Percentiles rank a stretch among this genome's conserved stretches.
Evolutionary conservation across 2,329 filamentous ascomycete species (phyloP).

Genomic region (Stachybotrys elegans): DNA sequence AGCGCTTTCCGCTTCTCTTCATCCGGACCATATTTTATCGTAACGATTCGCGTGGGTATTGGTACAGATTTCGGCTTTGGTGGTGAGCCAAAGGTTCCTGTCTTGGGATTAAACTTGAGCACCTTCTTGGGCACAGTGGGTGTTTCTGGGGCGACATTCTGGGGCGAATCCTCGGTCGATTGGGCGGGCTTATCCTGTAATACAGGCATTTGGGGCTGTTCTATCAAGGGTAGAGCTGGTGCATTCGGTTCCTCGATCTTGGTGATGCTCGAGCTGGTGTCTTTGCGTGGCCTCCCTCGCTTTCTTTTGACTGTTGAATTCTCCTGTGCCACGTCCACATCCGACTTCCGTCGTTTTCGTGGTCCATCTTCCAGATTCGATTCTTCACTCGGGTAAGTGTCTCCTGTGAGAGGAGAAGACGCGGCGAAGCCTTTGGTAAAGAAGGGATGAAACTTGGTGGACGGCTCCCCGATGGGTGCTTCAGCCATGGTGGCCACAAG

Average conservation of each 20-base stretch:
- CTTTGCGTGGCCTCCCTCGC: constrained; percentile 17
- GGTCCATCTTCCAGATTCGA: constrained; percentile 23
- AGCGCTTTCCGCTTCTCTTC: constrained; percentile 38
- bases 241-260: no score
- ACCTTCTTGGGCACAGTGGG: constrained; percentile 35
- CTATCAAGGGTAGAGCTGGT: no score
- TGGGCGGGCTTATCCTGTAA: no score
- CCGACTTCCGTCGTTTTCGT: constrained; percentile 40
- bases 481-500: constrained; percentile 40
- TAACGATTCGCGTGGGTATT: constrained; percentile 38
- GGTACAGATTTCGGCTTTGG: constrained; percentile 44
- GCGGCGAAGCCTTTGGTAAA: constrained; percentile 30
- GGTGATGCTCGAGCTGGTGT: no score
- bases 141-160: constrained; percentile 7
- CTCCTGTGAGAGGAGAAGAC: constrained; percentile 1
- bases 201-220: no score
- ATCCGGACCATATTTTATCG: constrained; percentile 55
- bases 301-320: constrained; percentile 18
- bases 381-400: constrained; percentile 12
- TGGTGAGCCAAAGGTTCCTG: constrained; percentile 58
- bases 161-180: no score
- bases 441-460: constrained; percentile 49
- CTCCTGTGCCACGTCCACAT: constrained; percentile 16
- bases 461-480: constrained; percentile 27
- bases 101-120: constrained; percentile 52